Evolutionary conservation across 2,329 filamentous ascomycete species (phyloP), one percentile per base, ranked within the genome.

Genomic region (Monilinia aucupariae): DNA sequence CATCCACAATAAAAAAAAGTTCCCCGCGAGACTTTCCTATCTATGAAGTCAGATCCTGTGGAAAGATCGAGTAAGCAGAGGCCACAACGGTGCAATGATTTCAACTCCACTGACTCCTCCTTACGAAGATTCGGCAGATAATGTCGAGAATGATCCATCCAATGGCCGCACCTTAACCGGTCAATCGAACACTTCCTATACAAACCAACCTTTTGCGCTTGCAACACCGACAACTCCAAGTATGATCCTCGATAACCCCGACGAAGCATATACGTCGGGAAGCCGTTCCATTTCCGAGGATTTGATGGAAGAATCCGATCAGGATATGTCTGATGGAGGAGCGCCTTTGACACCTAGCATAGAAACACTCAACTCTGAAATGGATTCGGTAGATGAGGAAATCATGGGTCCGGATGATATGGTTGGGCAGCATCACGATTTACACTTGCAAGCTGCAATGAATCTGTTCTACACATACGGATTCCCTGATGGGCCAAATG

Each of bases 271-370:
- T n/a, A 63, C 64, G 22, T 49, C 59, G 45, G 67, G 66, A 20
- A 56, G 64, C n/a, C 58, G 58, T 41, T 43, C 53, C 30, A 64
- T 65, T 2, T 45, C 53, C 9, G 58, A 54, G 10, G 56, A 64
- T n/a, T 22, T 32, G 27, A 53, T 62, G 50, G 62, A 52, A 41
- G 69, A 72, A 49, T 70, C 71, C 53, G 70, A 72, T 59, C 67
- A 67, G 61, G 70, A 72, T 49, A 73, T 73, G 71, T 70, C 69
- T 15, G 71, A 72, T 48, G 70, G 68, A 51, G 71, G 70, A 27
- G 70, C 59, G 30, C 58, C 62, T 34, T 65, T 71, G 55, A 67
- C 59, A 20, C 37, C 65, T 68, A 63, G 65, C 66, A 39, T 39
- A 27, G 65, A 66, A 49, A 50, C 61, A 13, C 49, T 68, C 17